phyloP scores from a whole-genome alignment of 306 rosid genomes.

The Castanea sativa region DNA sequence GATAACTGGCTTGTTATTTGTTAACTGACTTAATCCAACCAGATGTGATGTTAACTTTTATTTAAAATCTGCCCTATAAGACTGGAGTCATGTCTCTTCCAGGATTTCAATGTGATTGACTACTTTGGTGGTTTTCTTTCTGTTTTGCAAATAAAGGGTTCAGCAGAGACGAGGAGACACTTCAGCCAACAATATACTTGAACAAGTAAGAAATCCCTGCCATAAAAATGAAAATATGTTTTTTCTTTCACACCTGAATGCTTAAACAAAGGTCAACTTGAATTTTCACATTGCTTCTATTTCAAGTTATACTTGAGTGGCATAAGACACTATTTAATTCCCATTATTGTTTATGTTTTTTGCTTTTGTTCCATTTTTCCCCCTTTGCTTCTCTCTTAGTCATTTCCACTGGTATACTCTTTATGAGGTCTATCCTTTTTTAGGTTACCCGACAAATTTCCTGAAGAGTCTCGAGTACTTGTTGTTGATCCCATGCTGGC shows the following conservation, averaged over 20 bases:
- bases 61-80: background rate
- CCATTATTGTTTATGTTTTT: too few species aligned
- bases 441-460: conserved; percentile 79
- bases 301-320: too few species aligned
- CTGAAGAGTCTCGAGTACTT: conserved; percentile 75
- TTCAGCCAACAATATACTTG: conserved; percentile 72
- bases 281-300: too few species aligned
- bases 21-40: conserved; percentile 1
- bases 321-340: too few species aligned
- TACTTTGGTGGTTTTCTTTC: conserved; percentile 8
- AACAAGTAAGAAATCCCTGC: conserved; percentile 65
- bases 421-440: background rate
- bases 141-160: conserved; percentile 51
- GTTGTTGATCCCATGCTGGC: conserved; percentile 96
- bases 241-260: background rate
- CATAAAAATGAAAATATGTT: background rate
- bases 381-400: too few species aligned
- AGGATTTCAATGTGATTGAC: conserved; percentile 15
- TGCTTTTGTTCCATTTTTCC: too few species aligned
- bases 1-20: background rate
- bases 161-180: conserved; percentile 85
- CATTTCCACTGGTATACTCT: too few species aligned
- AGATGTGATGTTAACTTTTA: background rate
- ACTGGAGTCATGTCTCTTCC: background rate
- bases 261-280: background rate